These are phyloP conservation scores for Ophiostoma montium DNA, from an alignment of 2,329 filamentous ascomycete genomes.

Conservation along the genomic window DNA sequence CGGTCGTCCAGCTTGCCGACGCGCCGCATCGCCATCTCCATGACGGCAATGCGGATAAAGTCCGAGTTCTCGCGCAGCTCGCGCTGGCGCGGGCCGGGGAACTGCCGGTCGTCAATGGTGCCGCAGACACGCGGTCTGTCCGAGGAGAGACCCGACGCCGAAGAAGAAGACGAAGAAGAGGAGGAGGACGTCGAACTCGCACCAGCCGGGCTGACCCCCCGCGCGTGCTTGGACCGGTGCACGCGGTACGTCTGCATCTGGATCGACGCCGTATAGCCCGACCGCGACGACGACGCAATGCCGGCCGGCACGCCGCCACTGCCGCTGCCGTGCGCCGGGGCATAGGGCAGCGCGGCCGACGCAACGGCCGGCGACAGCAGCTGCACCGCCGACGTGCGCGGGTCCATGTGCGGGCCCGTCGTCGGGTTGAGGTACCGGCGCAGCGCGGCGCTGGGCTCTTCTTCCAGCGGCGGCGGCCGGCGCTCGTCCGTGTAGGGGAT, in stretches of 20 bases:
- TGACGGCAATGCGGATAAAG: conserved; percentile 56
- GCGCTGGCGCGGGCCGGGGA: conserved; percentile 40
- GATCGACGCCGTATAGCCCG: conserved; percentile 48
- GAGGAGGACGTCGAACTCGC: neutral
- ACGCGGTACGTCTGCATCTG: conserved; percentile 60
- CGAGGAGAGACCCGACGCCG: neutral
- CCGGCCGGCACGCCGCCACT: neutral
- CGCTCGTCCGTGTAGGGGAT: conserved; percentile 56
- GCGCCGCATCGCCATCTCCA: conserved; percentile 59
- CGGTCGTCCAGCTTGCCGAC: conserved; percentile 52
- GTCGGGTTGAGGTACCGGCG: conserved; percentile 55
- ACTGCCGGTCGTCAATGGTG: conserved; percentile 12
- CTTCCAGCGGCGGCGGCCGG: conserved; percentile 45
- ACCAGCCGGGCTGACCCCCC: too few species aligned
- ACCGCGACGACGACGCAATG: conserved; percentile 9
- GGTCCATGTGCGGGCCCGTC: conserved; percentile 33
- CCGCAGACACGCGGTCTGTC: neutral
- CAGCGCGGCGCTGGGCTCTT: conserved; percentile 47
- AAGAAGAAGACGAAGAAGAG: neutral
- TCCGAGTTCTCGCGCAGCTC: conserved; percentile 58
- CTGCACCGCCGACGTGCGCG: conserved; percentile 14
- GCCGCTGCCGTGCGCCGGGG: neutral
- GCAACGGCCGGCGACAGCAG: conserved; percentile 7
- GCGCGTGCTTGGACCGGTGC: conserved; percentile 24
- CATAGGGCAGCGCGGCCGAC: neutral